These are phyloP conservation scores for Nepenthes mirabilis DNA, from an alignment of 148 eudicot genomes.

Conservation along the genomic window DNA sequence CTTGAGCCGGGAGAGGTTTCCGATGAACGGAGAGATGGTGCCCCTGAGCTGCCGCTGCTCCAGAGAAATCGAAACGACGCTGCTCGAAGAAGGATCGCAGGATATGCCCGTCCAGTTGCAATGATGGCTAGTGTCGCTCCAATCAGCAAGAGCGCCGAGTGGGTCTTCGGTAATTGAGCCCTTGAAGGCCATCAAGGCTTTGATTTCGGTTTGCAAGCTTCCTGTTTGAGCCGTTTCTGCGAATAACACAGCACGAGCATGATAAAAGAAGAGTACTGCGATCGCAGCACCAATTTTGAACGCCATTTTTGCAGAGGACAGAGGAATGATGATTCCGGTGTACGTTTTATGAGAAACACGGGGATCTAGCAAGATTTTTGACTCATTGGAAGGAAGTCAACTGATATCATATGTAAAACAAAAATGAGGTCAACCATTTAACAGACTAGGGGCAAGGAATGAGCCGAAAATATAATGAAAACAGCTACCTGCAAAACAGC, in stretches of 20 bases:
- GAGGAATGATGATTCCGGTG: no score
- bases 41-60: constrained; percentile 42
- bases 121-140: constrained; percentile 39
- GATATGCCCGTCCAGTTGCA: constrained; percentile 91
- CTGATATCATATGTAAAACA: no score
- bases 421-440: no score
- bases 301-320: neutral
- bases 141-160: constrained; percentile 34
- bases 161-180: constrained; percentile 49
- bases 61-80: constrained; percentile 37
- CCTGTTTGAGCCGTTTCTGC: constrained; percentile 24
- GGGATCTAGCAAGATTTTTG: no score
- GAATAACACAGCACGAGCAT: constrained; percentile 3
- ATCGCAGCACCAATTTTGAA: neutral
- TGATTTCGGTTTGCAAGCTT: neutral
- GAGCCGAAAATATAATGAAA: no score
- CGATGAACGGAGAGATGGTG: constrained; percentile 40
- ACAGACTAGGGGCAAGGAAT: no score
- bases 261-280: neutral
- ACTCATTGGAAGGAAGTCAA: no score
- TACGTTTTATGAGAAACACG: no score
- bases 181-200: constrained; percentile 58
- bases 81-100: constrained; percentile 29
- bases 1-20: constrained; percentile 55
- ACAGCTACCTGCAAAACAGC: no score